Conservation (phyloP, 2,329 filamentous ascomycete species). For the Achaetomium macrosporum region DNA sequence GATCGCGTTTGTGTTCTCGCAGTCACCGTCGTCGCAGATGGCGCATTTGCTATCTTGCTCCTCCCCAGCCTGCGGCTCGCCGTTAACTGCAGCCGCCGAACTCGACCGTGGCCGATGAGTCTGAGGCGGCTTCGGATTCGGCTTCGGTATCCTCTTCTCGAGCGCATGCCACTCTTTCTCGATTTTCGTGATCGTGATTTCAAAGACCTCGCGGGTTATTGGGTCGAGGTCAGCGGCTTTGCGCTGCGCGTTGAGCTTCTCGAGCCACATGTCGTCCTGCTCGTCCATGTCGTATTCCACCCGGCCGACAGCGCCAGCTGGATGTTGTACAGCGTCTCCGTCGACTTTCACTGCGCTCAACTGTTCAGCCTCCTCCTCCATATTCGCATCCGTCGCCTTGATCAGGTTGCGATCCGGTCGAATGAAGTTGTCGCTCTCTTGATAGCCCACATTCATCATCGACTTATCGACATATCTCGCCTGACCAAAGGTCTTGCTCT, state of each 20-base stretch:
- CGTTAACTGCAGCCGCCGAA: conserved; percentile 91
- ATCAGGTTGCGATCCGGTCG: conserved; percentile 69
- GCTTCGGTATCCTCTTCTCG: conserved; percentile 94
- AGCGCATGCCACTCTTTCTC: conserved; percentile 97
- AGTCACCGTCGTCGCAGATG: conserved; percentile 98
- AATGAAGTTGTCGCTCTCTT: conserved; percentile 85
- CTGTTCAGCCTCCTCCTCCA: conserved; percentile 54
- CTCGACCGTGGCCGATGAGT: conserved; percentile 89
- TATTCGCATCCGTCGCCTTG: conserved; percentile 53
- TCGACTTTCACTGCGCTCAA: conserved; percentile 45
- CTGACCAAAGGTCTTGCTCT: conserved; percentile 78
- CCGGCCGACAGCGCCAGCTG: conserved; percentile 58
- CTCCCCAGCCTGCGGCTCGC: conserved; percentile 79
- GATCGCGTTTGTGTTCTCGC: conserved; percentile 97
- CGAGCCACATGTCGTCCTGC: conserved; percentile 94
- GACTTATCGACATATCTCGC: conserved; percentile 91
- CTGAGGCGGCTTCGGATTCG: conserved; percentile 91
- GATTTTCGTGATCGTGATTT: conserved; percentile 97
- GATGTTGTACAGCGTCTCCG: conserved; percentile 45
- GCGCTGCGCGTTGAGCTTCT: conserved; percentile 72
- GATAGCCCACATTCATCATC: conserved; percentile 94
- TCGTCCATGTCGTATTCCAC: conserved; percentile 99
- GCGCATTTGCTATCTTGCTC: conserved; percentile 97
- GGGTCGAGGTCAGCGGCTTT: conserved; percentile 68
- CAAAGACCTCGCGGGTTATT: conserved; percentile 90